Base-by-base conservation (phyloP, 495 filamentous ascomycete genomes). In the Pseudoneurospora amorphoporcata region DNA sequence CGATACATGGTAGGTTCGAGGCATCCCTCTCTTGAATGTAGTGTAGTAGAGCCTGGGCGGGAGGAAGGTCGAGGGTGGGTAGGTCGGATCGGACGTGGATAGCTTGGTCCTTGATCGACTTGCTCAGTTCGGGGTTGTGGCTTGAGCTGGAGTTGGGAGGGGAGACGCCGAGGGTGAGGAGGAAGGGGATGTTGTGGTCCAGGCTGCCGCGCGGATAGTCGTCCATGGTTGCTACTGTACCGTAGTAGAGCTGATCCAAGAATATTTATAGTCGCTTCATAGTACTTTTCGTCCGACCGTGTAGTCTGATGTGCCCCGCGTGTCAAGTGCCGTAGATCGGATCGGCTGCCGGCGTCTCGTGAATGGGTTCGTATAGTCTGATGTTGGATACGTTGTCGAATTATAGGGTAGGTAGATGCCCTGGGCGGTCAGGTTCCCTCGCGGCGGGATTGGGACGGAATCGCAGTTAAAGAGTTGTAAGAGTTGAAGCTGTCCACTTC, bases 171-270 rank as follows among this genome's bases (percentile, higher is more conserved):
- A 92, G 93, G 38, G 95, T 85, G 29, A 96, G 80, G 72, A 97
- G 82, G 42, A 95, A 86, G 17, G 94, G 94, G 72, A 93, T 83
- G 79, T 93, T 93, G 82, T 94, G 93, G 80, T 89, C 87, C 82
- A 94, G 84, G 82, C 93, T 95, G 77, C 90, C 89, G 75, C 85
- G 79, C 45, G 94, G 92, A 82, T 95, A 97, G 73, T 89, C 93
- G 84, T 97, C 93, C 94, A 97, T 97, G 39, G 65, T 40, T 17
- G 58, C 12, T 45, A 39, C 29, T 14, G 0, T 35, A 35, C 7
- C 16, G 0, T 65, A 35, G 4, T 17, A 32, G 12, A 53, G 19
- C 5, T 14, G 47, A 32, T 19, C 0, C 0, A 8, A 61, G 12
- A 12, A 12, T 35, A 12, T 5, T 4, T 65, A 65, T 65, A 37